Evolutionary conservation across 2,329 filamentous ascomycete genomes (phyloP).

Genomic region (Diaporthe batatas): DNA sequence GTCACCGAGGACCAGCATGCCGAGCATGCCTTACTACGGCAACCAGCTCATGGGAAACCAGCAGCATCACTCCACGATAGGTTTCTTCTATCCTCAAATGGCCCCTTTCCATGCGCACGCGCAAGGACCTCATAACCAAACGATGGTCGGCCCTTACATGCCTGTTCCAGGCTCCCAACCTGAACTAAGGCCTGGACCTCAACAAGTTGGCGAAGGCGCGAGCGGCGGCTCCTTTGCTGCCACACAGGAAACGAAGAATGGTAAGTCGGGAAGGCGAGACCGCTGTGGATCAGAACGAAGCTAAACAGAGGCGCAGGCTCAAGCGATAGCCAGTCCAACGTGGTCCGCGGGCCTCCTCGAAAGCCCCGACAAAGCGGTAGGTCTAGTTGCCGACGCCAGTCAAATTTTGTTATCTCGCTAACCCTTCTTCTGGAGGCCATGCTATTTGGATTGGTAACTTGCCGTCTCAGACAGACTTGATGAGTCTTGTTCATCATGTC

Average conservation of each 20-base stretch:
- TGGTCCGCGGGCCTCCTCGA: slow-evolving; percentile 66
- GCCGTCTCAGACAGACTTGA: slow-evolving; percentile 83
- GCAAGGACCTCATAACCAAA: slow-evolving; percentile 50
- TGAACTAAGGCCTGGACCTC: slow-evolving; percentile 46
- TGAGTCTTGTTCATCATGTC: slow-evolving; percentile 91
- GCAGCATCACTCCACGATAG: slow-evolving; percentile 51
- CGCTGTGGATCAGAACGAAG: not conserved
- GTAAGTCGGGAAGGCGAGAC: slow-evolving; percentile 36
- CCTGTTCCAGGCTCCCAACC: slow-evolving; percentile 45
- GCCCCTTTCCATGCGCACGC: slow-evolving; percentile 54
- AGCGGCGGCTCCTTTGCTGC: slow-evolving; percentile 23
- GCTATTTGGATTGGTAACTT: slow-evolving; percentile 97
- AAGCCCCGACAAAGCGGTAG: slow-evolving; percentile 74
- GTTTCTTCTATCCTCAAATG: slow-evolving; percentile 61
- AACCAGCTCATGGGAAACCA: slow-evolving; percentile 58
- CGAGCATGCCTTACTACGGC: slow-evolving; percentile 59
- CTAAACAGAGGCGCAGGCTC: slow-evolving; percentile 37
- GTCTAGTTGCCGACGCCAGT: slow-evolving; percentile 45
- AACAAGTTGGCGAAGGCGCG: slow-evolving; percentile 41
- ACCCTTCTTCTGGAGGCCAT: slow-evolving; percentile 69
- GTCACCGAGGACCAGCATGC: slow-evolving; percentile 55
- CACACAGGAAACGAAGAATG: slow-evolving; percentile 37
- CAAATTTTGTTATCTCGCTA: not conserved
- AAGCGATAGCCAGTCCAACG: slow-evolving; percentile 53
- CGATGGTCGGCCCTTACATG: slow-evolving; percentile 54